A percentile compares a stretch with the other conserved stretches of the same genome.
Conservation (phyloP, 805 yeast genomes). For the Spathaspora hagerdaliae region DNA sequence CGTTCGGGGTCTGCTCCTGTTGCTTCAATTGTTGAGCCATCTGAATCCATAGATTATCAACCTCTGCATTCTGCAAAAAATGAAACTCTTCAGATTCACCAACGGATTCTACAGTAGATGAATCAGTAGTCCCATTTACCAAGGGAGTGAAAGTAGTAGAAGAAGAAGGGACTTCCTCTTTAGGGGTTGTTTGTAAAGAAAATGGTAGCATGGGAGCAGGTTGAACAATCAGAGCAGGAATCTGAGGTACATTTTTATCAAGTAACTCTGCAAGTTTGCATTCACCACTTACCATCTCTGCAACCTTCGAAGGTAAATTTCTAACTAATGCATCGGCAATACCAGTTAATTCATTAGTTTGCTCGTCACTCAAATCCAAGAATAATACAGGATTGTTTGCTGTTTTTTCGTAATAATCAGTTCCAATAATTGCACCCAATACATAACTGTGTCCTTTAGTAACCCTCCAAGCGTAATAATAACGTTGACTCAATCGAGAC, state of each 20-base stretch:
- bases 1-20: neutral
- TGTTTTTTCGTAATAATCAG: conserved; percentile 19
- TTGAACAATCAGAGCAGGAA: neutral
- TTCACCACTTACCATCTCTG: neutral
- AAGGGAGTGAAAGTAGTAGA: neutral
- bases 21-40: conserved; percentile 10
- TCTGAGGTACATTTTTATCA: neutral
- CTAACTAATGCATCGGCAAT: conserved; percentile 10
- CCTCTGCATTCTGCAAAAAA: conserved; percentile 22
- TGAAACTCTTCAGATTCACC: conserved; percentile 10
- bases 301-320: neutral
- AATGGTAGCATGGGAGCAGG: neutral
- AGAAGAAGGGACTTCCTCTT: neutral
- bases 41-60: conserved; percentile 35
- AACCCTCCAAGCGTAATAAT: conserved; percentile 67
- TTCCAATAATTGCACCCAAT: conserved; percentile 27
- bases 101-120: neutral
- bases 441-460: conserved; percentile 51
- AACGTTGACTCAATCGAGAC: conserved; percentile 48
- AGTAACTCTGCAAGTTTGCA: conserved; percentile 9
- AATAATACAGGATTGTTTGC: conserved; percentile 7
- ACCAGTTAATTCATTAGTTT: conserved; percentile 24
- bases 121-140: neutral
- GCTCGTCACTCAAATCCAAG: conserved; percentile 13
- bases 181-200: neutral